These are phyloP conservation scores for Hypomontagnella monticulosa DNA, from an alignment of 495 filamentous ascomycete genomes.

Conservation along the genomic window DNA sequence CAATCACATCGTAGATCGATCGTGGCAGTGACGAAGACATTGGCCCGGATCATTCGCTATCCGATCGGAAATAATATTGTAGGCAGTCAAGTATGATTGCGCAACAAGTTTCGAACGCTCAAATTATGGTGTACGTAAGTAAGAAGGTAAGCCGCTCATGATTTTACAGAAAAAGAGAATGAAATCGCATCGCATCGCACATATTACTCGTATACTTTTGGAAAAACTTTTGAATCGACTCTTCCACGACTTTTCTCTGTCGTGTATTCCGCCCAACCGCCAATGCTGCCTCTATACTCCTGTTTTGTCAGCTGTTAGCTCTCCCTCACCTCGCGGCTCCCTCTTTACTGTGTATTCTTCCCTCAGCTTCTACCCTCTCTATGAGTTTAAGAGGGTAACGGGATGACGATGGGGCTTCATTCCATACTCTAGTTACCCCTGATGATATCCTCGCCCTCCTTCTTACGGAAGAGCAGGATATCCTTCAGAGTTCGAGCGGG, in stretches of 20 bases:
- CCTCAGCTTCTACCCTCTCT: not conserved
- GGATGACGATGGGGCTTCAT: not conserved
- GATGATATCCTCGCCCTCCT: constrained; percentile 40
- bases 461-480: constrained; percentile 51
- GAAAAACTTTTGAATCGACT: too few relatives aligned
- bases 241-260: too few relatives aligned
- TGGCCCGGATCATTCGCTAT: too few relatives aligned
- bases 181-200: constrained; percentile 2
- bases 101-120: too few relatives aligned
- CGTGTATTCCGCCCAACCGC: too few relatives aligned
- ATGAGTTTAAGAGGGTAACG: not conserved
- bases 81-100: too few relatives aligned
- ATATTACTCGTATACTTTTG: constrained; percentile 19
- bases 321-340: constrained; percentile 6
- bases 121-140: too few relatives aligned
- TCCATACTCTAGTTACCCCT: not conserved
- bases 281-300: not conserved
- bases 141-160: too few relatives aligned
- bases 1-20: too few relatives aligned
- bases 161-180: too few relatives aligned
- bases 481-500: constrained; percentile 48
- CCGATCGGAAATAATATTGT: too few relatives aligned
- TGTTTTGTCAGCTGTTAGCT: constrained; percentile 1
- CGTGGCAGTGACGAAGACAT: too few relatives aligned
- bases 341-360: not conserved